A percentile compares a stretch with the other conserved stretches of the same genome.
These are phyloP conservation scores for Neonectria magnoliae DNA, from an alignment of 2,329 filamentous ascomycete genomes.

Conservation along the genomic window DNA sequence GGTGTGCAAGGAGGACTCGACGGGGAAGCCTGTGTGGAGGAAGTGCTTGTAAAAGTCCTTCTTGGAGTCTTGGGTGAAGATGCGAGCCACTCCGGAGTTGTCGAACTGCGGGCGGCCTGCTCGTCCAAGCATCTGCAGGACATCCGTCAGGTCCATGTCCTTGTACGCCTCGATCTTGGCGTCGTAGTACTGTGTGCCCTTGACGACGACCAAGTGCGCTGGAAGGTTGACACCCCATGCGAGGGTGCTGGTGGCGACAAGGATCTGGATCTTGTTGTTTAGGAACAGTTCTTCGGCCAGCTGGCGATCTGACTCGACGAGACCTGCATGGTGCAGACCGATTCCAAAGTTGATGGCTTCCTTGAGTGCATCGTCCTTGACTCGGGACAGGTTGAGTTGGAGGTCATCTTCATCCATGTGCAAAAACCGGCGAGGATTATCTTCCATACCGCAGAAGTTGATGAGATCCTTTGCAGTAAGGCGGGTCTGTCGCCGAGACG, in stretches of 20 bases:
- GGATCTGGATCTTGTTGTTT: constrained; percentile 97
- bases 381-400: constrained; percentile 83
- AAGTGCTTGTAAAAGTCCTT: constrained; percentile 99
- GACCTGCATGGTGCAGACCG: constrained; percentile 94
- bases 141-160: constrained; percentile 98
- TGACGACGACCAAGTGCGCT: constrained; percentile 95
- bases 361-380: constrained; percentile 91
- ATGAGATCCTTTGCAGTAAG: constrained; percentile 96
- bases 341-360: constrained; percentile 98
- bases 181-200: constrained; percentile 97
- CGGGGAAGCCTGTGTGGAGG: constrained; percentile 95
- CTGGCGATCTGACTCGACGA: constrained; percentile 93
- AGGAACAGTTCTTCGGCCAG: constrained; percentile 94
- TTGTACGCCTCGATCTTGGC: constrained; percentile 98
- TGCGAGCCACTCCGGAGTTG: constrained; percentile 92
- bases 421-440: constrained; percentile 92
- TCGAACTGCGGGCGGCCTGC: constrained; percentile 97
- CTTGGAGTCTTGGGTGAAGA: constrained; percentile 97
- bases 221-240: constrained; percentile 99
- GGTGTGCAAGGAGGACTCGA: constrained; percentile 95
- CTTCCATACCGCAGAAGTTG: constrained; percentile 98
- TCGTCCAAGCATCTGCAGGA: constrained; percentile 96
- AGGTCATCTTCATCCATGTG: constrained; percentile 95
- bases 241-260: constrained; percentile 94
- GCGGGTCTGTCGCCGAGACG: constrained; percentile 92